Percentiles rank a stretch among this genome's conserved stretches.
These are phyloP conservation scores for Stachybotrys elegans DNA, from an alignment of 2,329 filamentous ascomycete genomes.

Conservation along the genomic window DNA sequence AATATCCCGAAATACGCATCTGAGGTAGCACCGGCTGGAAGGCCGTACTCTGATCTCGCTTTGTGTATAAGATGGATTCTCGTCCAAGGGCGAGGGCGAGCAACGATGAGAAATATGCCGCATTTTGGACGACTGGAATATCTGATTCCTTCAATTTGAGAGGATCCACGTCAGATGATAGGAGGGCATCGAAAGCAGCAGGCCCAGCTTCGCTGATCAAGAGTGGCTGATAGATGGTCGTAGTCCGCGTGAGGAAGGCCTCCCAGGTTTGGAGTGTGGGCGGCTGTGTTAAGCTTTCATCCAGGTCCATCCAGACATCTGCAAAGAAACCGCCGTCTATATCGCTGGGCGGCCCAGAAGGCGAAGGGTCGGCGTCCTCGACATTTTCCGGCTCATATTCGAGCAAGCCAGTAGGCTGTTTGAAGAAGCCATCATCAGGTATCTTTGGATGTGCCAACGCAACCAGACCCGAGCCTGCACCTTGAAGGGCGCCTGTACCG, in stretches of 20 bases:
- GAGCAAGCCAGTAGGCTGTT: conserved; percentile 9
- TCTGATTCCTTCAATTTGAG: conserved; percentile 30
- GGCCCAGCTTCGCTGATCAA: conserved; percentile 68
- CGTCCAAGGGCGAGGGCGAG: conserved; percentile 64
- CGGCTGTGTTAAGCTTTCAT: conserved; percentile 19
- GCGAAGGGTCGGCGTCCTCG: not conserved
- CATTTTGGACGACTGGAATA: conserved; percentile 40
- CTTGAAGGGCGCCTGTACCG: conserved; percentile 1
- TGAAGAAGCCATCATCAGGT: conserved; percentile 26
- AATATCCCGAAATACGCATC: conserved; percentile 52
- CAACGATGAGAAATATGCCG: conserved; percentile 51
- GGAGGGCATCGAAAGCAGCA: conserved; percentile 58
- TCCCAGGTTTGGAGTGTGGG: conserved; percentile 64
- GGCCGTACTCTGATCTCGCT: conserved; percentile 43
- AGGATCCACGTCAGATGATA: conserved; percentile 37
- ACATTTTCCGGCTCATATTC: conserved; percentile 7
- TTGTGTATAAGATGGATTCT: conserved; percentile 66
- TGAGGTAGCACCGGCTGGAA: conserved; percentile 46
- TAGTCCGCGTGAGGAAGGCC: conserved; percentile 45
- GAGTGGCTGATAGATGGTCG: conserved; percentile 32
- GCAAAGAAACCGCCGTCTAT: conserved; percentile 5
- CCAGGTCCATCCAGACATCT: conserved; percentile 42
- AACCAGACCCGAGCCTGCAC: conserved; percentile 10
- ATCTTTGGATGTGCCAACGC: conserved; percentile 14
- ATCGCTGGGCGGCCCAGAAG: conserved; percentile 1